Conservation (phyloP, 768 basidiomycete genomes). For the Chlorophyllum brunneum region DNA sequence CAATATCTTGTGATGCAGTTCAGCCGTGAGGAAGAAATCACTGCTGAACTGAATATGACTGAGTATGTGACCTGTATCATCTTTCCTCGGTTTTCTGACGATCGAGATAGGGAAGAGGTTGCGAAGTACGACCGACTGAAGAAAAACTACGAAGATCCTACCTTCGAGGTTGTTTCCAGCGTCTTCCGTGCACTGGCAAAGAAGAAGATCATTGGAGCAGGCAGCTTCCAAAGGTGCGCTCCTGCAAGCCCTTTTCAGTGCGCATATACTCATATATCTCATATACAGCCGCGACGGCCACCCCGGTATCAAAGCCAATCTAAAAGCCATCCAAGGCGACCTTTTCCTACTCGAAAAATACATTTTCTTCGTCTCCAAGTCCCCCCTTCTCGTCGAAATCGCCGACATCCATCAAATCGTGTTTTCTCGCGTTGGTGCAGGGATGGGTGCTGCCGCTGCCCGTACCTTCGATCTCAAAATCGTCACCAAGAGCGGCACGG, state of each 20-base stretch:
- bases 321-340: conserved; percentile 96
- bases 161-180: conserved; percentile 91
- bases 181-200: conserved; percentile 89
- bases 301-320: conserved; percentile 94
- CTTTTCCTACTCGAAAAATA: conserved; percentile 98
- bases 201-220: conserved; percentile 89
- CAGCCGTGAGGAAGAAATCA: conserved; percentile 94
- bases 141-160: conserved; percentile 92
- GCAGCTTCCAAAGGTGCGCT: conserved; percentile 76
- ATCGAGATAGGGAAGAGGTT: conserved; percentile 59
- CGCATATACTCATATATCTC: not conserved
- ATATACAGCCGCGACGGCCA: conserved; percentile 74
- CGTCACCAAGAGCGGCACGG: conserved; percentile 77
- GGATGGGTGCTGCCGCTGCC: conserved; percentile 75
- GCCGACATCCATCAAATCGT: conserved; percentile 85
- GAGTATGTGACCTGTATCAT: conserved; percentile 55
- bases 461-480: conserved; percentile 94
- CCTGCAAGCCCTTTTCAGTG: not conserved
- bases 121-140: conserved; percentile 80
- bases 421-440: conserved; percentile 91
- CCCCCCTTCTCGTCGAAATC: conserved; percentile 86
- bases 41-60: conserved; percentile 87
- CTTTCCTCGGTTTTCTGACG: not conserved
- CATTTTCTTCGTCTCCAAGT: conserved; percentile 96
- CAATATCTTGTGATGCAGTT: conserved; percentile 99